Conservation (phyloP, 192 early-diverging fungal species). For the Umbelopsis sp. region DNA sequence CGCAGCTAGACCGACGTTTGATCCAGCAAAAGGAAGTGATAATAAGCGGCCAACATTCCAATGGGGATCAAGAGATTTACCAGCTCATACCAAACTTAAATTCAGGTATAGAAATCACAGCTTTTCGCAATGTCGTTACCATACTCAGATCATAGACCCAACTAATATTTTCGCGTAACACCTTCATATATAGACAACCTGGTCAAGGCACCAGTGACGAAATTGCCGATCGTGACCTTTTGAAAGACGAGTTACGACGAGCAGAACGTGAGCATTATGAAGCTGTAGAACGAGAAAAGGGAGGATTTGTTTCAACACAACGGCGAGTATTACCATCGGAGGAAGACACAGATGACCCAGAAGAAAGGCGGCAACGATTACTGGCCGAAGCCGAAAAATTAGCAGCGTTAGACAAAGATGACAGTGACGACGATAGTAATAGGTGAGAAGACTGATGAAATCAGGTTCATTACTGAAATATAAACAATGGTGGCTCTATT, state of each 20-base stretch:
- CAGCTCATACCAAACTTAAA: slow-evolving; percentile 79
- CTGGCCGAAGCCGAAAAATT: slow-evolving; percentile 51
- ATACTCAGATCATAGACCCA: neutral
- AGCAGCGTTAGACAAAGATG: slow-evolving; percentile 57
- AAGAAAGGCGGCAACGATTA: slow-evolving; percentile 37
- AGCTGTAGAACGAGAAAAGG: slow-evolving; percentile 38
- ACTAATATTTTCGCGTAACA: neutral
- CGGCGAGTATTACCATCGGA: slow-evolving; percentile 16
- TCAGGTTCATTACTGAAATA: neutral
- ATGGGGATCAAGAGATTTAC: slow-evolving; percentile 69
- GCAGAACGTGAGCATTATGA: slow-evolving; percentile 70
- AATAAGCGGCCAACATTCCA: slow-evolving; percentile 62
- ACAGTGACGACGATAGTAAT: slow-evolving; percentile 50
- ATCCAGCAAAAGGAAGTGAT: slow-evolving; percentile 72
- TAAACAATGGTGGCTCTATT: too few relatives aligned
- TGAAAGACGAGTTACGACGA: slow-evolving; percentile 65
- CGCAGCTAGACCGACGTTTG: slow-evolving; percentile 76
- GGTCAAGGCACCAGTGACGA: slow-evolving; percentile 65
- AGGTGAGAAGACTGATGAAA: slow-evolving; percentile 17
- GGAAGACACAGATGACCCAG: slow-evolving; percentile 36
- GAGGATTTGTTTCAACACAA: slow-evolving; percentile 16
- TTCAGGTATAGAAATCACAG: slow-evolving; percentile 44
- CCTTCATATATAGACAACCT: slow-evolving; percentile 47
- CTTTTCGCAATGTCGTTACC: neutral
- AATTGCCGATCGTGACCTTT: slow-evolving; percentile 55